Percentiles rank a stretch among this genome's conserved stretches.
phyloP scores from a whole-genome alignment of 257 asterid species.

The Schizonepeta tenuifolia region DNA sequence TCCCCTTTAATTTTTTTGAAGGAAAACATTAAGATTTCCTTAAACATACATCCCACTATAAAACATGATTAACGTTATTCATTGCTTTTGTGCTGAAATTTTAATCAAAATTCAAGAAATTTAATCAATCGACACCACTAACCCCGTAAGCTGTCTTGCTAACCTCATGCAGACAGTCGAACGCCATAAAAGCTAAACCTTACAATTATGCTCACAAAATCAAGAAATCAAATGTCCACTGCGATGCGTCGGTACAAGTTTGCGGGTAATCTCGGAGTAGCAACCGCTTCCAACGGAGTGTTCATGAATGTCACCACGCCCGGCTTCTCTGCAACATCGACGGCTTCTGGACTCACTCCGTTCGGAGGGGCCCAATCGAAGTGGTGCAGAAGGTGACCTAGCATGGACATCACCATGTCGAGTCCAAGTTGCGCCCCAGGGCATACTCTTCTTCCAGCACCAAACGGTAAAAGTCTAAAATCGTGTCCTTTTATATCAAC shows the following conservation, averaged over 20 bases:
- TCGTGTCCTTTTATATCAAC: conserved; percentile 77
- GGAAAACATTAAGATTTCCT: neutral
- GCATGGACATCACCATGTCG: conserved; percentile 69
- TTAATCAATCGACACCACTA: neutral
- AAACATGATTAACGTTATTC: neutral
- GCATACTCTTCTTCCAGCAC: conserved; percentile 75
- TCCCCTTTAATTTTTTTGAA: too few species aligned
- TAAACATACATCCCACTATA: neutral
- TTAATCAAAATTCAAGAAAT: neutral
- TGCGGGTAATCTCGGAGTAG: conserved; percentile 57
- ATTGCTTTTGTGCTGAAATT: neutral
- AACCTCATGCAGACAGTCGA: neutral
- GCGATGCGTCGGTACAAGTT: conserved; percentile 18
- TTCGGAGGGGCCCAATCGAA: conserved; percentile 60
- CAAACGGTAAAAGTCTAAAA: conserved; percentile 63
- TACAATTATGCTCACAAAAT: neutral
- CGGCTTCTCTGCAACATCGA: conserved; percentile 61
- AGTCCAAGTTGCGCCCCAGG: conserved; percentile 76
- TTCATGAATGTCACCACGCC: conserved; percentile 68
- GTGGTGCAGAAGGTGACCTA: conserved; percentile 71
- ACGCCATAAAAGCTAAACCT: neutral
- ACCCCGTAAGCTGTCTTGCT: neutral
- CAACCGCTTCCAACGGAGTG: conserved; percentile 58
- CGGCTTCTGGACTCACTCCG: conserved; percentile 50
- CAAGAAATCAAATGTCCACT: conserved; percentile 2